Base-by-base conservation (phyloP, 768 basidiomycete genomes). In the Boletus subparvulus region DNA sequence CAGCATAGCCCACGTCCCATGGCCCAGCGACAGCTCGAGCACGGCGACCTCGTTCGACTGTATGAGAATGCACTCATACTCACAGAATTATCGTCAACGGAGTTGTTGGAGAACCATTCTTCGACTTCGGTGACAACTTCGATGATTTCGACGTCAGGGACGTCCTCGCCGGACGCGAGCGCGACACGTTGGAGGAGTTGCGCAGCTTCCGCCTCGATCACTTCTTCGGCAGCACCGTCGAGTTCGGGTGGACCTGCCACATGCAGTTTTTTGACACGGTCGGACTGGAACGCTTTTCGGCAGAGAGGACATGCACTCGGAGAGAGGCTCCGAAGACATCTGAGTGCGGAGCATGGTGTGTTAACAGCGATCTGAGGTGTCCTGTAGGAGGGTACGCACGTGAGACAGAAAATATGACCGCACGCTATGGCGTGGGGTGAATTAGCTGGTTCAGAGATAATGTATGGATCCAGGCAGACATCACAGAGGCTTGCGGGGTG, bases 401-500 rank as follows among this genome's bases (percentile, higher is more conserved):
- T 69, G 66, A 76, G 76, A 68, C 88, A 90, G 75, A 90, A 90
- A 37, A 88, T 80, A 70, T 90, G 87, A 39, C 89, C 89, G 64
- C 89, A 92, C 32, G 84, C 80, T 59, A 91, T 89, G 13, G 83
- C 85, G 69, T 87, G 82, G 6, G 88, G 88, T 46, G 80, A 75
- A 64, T 79, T 78, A 41, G 74, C 70, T 39, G 77, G 69, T 26
- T 75, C 76, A 40, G 80, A 74, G 73, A 78, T 65, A 63, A 6
- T 71, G 68, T 88, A 88, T 28, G 75, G 73, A 53, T 87, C 85
- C 57, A 88, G 75, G 70, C 89, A 91, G 62, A 91, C 83, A 70
- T 91, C 89, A 75, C 89, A 91, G 58, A 78, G 79, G 64, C 87
- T 89, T 36, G 84, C 78, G 6, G 86, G 79, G 71, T 90, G 86